Conservation (phyloP, 2,329 filamentous ascomycete genomes). For the Hawksworthiomyces lignivorus region DNA sequence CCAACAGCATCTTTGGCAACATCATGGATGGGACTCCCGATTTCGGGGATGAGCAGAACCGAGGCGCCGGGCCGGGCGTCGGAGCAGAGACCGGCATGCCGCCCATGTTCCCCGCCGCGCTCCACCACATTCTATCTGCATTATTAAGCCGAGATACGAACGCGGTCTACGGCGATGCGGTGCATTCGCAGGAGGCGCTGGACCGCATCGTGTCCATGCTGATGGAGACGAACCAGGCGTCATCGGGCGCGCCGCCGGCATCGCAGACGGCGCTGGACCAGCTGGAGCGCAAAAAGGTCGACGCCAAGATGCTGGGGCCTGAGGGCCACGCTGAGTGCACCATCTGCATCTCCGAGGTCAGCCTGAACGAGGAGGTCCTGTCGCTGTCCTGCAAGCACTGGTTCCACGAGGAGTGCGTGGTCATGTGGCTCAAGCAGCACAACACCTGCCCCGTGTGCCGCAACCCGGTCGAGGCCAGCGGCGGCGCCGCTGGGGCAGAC, state of each 20-base stretch:
- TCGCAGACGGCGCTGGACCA: slow-evolving; percentile 64
- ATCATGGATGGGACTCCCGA: slow-evolving; percentile 30
- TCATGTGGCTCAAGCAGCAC: slow-evolving; percentile 79
- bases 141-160: slow-evolving; percentile 44
- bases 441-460: slow-evolving; percentile 86
- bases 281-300: slow-evolving; percentile 63
- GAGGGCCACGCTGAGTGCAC: slow-evolving; percentile 75
- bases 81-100: slow-evolving; percentile 10
- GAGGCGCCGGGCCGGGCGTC: slow-evolving; percentile 7
- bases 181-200: slow-evolving; percentile 83
- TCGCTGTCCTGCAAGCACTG: slow-evolving; percentile 84
- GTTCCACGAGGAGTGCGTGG: slow-evolving; percentile 81
- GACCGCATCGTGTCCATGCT: slow-evolving; percentile 81
- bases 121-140: slow-evolving; percentile 45
- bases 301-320: slow-evolving; percentile 58
- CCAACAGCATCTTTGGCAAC: slow-evolving; percentile 40
- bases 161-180: slow-evolving; percentile 62
- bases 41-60: slow-evolving; percentile 17
- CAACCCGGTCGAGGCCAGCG: slow-evolving; percentile 41
- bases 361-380: slow-evolving; percentile 64
- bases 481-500: neutral
- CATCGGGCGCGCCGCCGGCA: slow-evolving; percentile 76
- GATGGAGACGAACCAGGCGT: slow-evolving; percentile 73
- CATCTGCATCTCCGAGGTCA: slow-evolving; percentile 86
- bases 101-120: slow-evolving; percentile 27